Percentiles rank a stretch among this genome's conserved stretches.
Evolutionary conservation across 768 basidiomycete species (phyloP).

Genomic region (Chalciporus chontae): DNA sequence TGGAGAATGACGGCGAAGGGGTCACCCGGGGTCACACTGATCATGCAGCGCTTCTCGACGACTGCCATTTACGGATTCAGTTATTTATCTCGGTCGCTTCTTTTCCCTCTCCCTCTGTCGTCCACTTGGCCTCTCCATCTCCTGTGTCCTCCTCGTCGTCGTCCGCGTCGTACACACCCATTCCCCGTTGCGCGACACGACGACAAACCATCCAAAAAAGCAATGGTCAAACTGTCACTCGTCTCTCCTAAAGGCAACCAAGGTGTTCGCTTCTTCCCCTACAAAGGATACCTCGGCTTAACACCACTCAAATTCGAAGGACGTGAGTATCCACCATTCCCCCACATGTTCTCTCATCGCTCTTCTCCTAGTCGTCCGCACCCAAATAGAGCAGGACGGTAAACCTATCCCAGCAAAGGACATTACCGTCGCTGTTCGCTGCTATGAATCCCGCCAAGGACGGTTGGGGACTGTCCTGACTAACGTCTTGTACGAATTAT

Average conservation of each 20-base stretch:
- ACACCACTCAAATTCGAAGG: constrained; percentile 79
- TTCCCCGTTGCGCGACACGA: constrained; percentile 13
- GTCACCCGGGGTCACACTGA: constrained; percentile 24
- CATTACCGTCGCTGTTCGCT: constrained; percentile 71
- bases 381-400: constrained; percentile 64
- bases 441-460: constrained; percentile 74
- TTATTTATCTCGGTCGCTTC: constrained; percentile 34
- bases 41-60: constrained; percentile 30
- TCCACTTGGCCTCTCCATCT: constrained; percentile 22
- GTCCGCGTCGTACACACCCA: constrained; percentile 10
- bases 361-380: constrained; percentile 55
- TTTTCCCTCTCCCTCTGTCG: constrained; percentile 22
- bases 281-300: constrained; percentile 75
- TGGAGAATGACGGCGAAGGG: constrained; percentile 4
- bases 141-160: constrained; percentile 19
- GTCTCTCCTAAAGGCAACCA: constrained; percentile 68
- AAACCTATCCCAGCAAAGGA: constrained; percentile 65
- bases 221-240: constrained; percentile 70
- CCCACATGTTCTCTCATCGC: constrained; percentile 4
- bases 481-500: constrained; percentile 66
- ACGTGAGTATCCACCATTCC: constrained; percentile 38
- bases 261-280: constrained; percentile 68
- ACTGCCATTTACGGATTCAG: constrained; percentile 26
- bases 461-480: constrained; percentile 55
- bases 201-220: constrained; percentile 12